phyloP scores from a whole-genome alignment of 805 yeast species.

The Sugiyamaella chiloensis region DNA sequence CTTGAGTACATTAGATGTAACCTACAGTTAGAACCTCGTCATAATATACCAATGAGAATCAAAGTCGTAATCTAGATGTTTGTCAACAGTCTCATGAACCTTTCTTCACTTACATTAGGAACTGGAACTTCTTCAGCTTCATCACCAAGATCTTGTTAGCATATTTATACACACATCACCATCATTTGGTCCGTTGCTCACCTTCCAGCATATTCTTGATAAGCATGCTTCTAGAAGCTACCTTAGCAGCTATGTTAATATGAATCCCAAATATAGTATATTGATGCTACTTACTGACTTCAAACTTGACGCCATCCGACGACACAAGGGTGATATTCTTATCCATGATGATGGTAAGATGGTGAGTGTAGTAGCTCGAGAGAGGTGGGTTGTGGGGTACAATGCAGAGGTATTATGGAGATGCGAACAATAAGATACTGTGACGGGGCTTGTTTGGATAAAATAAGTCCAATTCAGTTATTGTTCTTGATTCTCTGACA shows the following conservation, averaged over 20 bases:
- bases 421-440: too few species aligned
- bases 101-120: conserved; percentile 63
- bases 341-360: neutral
- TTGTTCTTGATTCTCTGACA: too few species aligned
- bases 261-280: neutral
- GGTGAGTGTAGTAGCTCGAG: neutral
- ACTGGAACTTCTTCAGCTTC: conserved; percentile 75
- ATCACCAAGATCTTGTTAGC: conserved; percentile 41
- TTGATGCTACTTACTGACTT: conserved; percentile 58
- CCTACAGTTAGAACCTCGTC: conserved; percentile 18
- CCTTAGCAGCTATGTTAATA: conserved; percentile 44
- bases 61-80: neutral
- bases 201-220: conserved; percentile 86
- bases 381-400: neutral
- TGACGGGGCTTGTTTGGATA: too few species aligned
- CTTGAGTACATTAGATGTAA: conserved; percentile 63
- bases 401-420: too few species aligned
- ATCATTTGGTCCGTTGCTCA: conserved; percentile 32
- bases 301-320: conserved; percentile 76
- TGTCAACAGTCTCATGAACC: conserved; percentile 39
- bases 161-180: too few species aligned
- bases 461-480: too few species aligned
- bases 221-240: conserved; percentile 82
- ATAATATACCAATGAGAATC: neutral
- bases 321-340: conserved; percentile 46